These are phyloP conservation scores for Cyphellophora europaea DNA, from an alignment of 2,329 filamentous ascomycete species.

Conservation along the genomic window DNA sequence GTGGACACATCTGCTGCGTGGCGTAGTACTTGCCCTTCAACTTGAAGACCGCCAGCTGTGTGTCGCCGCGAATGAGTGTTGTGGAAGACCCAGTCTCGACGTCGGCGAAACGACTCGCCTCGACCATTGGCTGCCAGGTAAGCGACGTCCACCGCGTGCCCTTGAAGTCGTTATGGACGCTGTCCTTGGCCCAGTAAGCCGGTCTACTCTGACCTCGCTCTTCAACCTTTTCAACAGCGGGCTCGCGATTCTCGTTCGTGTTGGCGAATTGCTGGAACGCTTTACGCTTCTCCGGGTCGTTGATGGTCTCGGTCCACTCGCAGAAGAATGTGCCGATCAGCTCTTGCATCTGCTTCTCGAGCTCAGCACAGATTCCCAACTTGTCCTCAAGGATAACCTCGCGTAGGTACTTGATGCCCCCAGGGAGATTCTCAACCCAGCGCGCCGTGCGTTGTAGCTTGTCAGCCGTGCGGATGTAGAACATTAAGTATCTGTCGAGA, in stretches of 20 bases:
- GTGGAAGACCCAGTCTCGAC: constrained; percentile 64
- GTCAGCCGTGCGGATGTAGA: constrained; percentile 89
- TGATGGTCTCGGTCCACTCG: constrained; percentile 81
- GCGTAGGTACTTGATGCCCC: constrained; percentile 72
- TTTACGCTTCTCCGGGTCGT: constrained; percentile 55
- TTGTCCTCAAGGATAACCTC: constrained; percentile 79
- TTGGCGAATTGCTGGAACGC: constrained; percentile 80
- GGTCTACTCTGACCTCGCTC: constrained; percentile 69
- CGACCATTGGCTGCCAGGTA: constrained; percentile 72
- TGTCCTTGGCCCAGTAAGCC: constrained; percentile 65
- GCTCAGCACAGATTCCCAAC: constrained; percentile 71
- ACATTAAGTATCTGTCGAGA: constrained; percentile 80
- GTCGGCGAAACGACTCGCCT: constrained; percentile 54
- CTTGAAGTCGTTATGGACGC: constrained; percentile 62
- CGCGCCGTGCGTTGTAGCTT: constrained; percentile 80
- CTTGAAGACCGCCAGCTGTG: constrained; percentile 80
- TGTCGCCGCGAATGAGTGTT: constrained; percentile 76
- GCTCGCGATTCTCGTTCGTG: constrained; percentile 58
- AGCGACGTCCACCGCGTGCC: constrained; percentile 55
- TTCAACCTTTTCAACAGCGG: constrained; percentile 56
- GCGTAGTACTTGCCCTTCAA: constrained; percentile 72
- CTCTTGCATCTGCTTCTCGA: constrained; percentile 81
- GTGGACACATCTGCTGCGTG: constrained; percentile 89
- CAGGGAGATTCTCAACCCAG: constrained; percentile 77
- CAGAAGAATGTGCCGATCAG: constrained; percentile 79